Evolutionary conservation across 345 rosid species (phyloP).

Genomic region (Citrus medica): DNA sequence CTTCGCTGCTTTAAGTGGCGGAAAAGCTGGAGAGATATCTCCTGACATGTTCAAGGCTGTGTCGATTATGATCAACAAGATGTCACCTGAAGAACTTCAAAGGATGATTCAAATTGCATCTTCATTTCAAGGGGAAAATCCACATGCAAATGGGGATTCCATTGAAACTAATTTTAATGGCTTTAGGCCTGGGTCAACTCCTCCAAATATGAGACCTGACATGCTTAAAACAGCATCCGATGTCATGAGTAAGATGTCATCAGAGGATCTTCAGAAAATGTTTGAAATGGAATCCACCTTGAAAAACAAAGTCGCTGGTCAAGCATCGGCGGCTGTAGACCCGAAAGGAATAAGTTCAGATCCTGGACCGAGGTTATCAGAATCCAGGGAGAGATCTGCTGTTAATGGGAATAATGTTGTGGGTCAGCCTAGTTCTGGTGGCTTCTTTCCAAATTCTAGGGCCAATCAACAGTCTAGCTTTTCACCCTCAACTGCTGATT

Average conservation of each 20-base stretch:
- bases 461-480: slow-evolving; percentile 44
- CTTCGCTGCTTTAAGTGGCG: slow-evolving; percentile 64
- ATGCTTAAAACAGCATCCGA: slow-evolving; percentile 82
- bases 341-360: slow-evolving; percentile 19
- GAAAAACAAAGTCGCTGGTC: slow-evolving; percentile 35
- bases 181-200: slow-evolving; percentile 37
- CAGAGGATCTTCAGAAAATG: slow-evolving; percentile 82
- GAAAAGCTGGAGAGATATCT: slow-evolving; percentile 69
- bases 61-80: slow-evolving; percentile 80
- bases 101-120: slow-evolving; percentile 81
- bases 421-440: slow-evolving; percentile 51
- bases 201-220: slow-evolving; percentile 64
- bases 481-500: slow-evolving; percentile 56
- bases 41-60: slow-evolving; percentile 84
- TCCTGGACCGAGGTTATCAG: slow-evolving; percentile 25
- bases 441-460: slow-evolving; percentile 36
- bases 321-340: slow-evolving; percentile 30
- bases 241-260: slow-evolving; percentile 76
- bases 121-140: slow-evolving; percentile 58
- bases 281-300: slow-evolving; percentile 76
- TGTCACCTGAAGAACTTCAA: slow-evolving; percentile 90
- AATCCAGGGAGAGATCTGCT: slow-evolving; percentile 24
- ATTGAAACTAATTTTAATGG: slow-evolving; percentile 29
- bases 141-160: slow-evolving; percentile 28
- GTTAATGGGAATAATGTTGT: slow-evolving; percentile 26